phyloP scores from a whole-genome alignment of 345 rosid genomes.

The Isatis tinctoria region DNA sequence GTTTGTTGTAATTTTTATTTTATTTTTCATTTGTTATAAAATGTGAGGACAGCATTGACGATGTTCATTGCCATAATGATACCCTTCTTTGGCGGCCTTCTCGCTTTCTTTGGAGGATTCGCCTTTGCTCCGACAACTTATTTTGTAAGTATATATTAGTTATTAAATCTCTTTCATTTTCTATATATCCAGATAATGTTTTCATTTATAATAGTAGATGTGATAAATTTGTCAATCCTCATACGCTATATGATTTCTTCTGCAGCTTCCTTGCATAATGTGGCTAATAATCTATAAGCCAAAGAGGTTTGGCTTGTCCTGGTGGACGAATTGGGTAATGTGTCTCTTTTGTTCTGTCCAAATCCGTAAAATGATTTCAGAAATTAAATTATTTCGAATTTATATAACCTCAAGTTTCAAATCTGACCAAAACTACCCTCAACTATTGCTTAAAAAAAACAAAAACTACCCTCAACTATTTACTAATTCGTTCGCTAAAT shows the following conservation, averaged over 20 bases:
- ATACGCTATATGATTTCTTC: neutral
- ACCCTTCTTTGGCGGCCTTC: conserved; percentile 77
- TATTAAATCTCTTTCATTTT: neutral
- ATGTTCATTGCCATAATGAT: conserved; percentile 62
- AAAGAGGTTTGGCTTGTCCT: conserved; percentile 53
- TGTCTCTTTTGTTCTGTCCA: neutral
- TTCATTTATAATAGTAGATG: neutral
- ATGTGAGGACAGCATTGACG: conserved; percentile 44
- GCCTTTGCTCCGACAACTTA: conserved; percentile 80
- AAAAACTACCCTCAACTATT: neutral
- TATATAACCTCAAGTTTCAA: no score
- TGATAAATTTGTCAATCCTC: neutral
- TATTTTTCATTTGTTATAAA: neutral
- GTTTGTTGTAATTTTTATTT: neutral
- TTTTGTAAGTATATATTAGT: conserved; percentile 43
- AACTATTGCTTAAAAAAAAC: no score
- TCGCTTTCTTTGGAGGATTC: conserved; percentile 79
- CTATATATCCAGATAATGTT: neutral
- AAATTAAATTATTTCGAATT: no score
- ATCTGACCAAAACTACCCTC: no score
- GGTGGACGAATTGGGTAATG: conserved; percentile 66
- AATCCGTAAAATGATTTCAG: neutral
- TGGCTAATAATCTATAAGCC: conserved; percentile 69
- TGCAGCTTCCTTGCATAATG: conserved; percentile 72
- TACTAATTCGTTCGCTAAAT: no score